phyloP scores from a whole-genome alignment of 805 yeast genomes.

The Komagataella mondaviorum region DNA sequence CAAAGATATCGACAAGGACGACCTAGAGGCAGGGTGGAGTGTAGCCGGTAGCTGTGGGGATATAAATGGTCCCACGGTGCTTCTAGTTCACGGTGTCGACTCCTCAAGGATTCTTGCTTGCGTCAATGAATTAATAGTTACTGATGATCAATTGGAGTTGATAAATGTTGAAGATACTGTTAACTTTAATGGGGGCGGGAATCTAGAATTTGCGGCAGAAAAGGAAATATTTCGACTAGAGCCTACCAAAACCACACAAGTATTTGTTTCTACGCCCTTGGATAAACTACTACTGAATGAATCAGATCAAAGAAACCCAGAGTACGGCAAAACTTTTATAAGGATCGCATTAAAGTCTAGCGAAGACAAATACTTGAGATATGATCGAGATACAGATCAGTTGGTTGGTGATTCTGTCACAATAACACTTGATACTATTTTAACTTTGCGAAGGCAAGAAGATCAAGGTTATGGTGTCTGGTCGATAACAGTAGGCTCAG shows the following conservation, averaged over 20 bases:
- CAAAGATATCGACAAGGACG: conserved; percentile 7
- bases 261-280: conserved; percentile 12
- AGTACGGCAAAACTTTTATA: conserved; percentile 1
- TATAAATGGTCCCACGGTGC: conserved; percentile 13
- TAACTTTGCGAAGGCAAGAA: conserved; percentile 7
- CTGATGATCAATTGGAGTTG: conserved; percentile 5
- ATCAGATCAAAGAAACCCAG: not conserved
- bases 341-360: conserved; percentile 12
- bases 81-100: conserved; percentile 5
- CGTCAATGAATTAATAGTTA: conserved; percentile 3
- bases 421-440: conserved; percentile 15
- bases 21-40: conserved; percentile 18
- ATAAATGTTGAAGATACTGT: conserved; percentile 4
- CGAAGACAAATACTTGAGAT: conserved; percentile 11
- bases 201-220: conserved; percentile 2
- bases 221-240: conserved; percentile 8
- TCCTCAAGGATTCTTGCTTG: not conserved
- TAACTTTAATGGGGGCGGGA: conserved; percentile 10
- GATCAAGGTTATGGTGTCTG: conserved; percentile 1
- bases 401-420: conserved; percentile 11
- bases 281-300: conserved; percentile 7
- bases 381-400: conserved; percentile 6
- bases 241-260: conserved; percentile 14
- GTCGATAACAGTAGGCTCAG: conserved; percentile 9
- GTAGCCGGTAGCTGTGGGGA: conserved; percentile 9